A percentile compares a stretch with the other conserved stretches of the same genome.
Conservation (phyloP, 2,329 filamentous ascomycete genomes). For the Colletotrichum sp. region DNA sequence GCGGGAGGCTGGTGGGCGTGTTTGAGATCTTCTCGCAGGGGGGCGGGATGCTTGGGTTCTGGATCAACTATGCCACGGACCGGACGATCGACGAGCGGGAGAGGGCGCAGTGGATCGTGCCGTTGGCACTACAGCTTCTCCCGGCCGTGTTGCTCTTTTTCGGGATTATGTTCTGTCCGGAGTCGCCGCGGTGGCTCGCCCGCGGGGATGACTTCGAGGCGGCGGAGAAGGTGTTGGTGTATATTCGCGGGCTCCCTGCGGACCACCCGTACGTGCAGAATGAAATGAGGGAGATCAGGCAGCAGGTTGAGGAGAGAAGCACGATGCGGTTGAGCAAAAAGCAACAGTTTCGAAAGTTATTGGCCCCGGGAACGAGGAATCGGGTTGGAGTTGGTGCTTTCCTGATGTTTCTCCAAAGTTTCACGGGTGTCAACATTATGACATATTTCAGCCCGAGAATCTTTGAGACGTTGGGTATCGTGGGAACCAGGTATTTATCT, state of each 20-base stretch:
- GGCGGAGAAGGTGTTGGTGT: slow-evolving; percentile 39
- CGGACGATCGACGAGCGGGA: slow-evolving; percentile 20
- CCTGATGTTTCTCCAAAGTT: slow-evolving; percentile 28
- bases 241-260: slow-evolving; percentile 41
- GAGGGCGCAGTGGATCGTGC: slow-evolving; percentile 45
- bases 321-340: slow-evolving; percentile 28
- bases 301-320: slow-evolving; percentile 55
- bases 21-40: slow-evolving; percentile 57
- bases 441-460: slow-evolving; percentile 34
- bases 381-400: slow-evolving; percentile 23
- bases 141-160: slow-evolving; percentile 39
- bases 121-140: slow-evolving; percentile 45
- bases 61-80: slow-evolving; percentile 33
- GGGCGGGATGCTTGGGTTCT: slow-evolving; percentile 55
- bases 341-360: slow-evolving; percentile 26
- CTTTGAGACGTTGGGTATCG: slow-evolving; percentile 39
- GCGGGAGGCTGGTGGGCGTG: slow-evolving; percentile 56
- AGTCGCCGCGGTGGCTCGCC: slow-evolving; percentile 41
- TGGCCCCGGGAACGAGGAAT: not conserved
- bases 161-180: slow-evolving; percentile 36
- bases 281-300: slow-evolving; percentile 40
- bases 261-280: slow-evolving; percentile 44
- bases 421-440: slow-evolving; percentile 59
- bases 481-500: slow-evolving; percentile 25
- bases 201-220: slow-evolving; percentile 39